phyloP scores from a whole-genome alignment of 345 rosid species.

The Brassica nigra region DNA sequence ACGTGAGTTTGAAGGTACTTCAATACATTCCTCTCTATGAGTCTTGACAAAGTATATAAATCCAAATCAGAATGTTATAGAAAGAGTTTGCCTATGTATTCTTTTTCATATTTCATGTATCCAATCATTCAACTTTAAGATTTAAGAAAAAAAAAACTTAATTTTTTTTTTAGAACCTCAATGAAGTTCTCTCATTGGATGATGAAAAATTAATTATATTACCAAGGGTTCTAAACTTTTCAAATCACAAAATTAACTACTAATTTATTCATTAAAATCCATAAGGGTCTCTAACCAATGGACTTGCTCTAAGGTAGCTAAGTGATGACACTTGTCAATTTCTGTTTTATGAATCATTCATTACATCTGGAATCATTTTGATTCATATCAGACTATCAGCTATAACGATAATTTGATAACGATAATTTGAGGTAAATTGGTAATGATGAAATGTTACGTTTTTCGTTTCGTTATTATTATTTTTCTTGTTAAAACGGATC shows the following conservation, averaged over 20 bases:
- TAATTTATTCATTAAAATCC: too few species aligned
- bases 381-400: neutral
- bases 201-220: too few species aligned
- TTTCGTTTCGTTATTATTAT: neutral
- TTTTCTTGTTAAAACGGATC: neutral
- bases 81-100: neutral
- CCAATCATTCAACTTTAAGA: too few species aligned
- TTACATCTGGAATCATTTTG: neutral
- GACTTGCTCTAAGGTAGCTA: neutral
- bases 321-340: conserved; percentile 1
- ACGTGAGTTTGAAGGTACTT: conserved; percentile 42
- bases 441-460: neutral
- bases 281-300: too few species aligned
- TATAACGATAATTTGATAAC: neutral
- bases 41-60: neutral
- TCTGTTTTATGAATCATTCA: neutral
- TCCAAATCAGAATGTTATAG: neutral
- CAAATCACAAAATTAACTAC: too few species aligned
- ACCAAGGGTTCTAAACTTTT: too few species aligned
- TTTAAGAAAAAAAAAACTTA: too few species aligned
- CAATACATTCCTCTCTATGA: conserved; percentile 9
- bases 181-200: too few species aligned
- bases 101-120: neutral
- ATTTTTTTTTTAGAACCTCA: too few species aligned
- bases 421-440: neutral